Base-by-base conservation (phyloP, 1,284 basidiomycete species). In the Cronartium quercuum region DNA sequence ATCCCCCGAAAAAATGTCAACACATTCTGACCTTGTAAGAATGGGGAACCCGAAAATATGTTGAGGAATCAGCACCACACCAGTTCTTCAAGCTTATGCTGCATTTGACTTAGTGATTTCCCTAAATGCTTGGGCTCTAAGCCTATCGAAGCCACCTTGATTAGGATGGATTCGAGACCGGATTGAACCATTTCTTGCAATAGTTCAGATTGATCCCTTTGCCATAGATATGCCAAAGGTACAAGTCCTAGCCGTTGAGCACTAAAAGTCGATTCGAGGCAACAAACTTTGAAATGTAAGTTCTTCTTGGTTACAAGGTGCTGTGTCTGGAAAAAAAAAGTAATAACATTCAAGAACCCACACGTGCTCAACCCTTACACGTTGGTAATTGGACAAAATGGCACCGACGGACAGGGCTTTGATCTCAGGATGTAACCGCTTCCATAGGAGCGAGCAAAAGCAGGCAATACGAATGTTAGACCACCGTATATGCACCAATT, bases 71-170 rank as follows among this genome's bases (percentile, higher is more conserved):
- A n/a, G n/a, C n/a, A 24, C n/a, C 86, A 79, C 76, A 92, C 92
- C 77, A 99, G 85, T 76, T 87, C 88, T 5, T 85, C 79, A 12
- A 99, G 83, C 9, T 87, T 90, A 0, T 87, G 85, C 78, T 89
- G 86, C 87, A 97, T 91, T 77, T 90, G 84, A 0, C 82, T 85
- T 42, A 98, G 84, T 0, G 87, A 86, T 82, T 88, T 90, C 12
- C 92, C 92, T 1, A 98, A 87, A 81, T 98, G 89, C 2, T 77
- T 63, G 47, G 87, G 85, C 0, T 86, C 88, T 44, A 98, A 84
- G 1, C 96, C 96, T 7, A 94, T 92, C 0, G 96, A 96, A 7
- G 96, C 96, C 1, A 98, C 91, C 82, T 99, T 99, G 83, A 98
- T 95, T 6, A 99, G 82, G 63, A 98, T 85, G 0, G 91, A 90